Evolutionary conservation across 805 yeast genomes (phyloP).

Genomic region (Candida caryicola): DNA sequence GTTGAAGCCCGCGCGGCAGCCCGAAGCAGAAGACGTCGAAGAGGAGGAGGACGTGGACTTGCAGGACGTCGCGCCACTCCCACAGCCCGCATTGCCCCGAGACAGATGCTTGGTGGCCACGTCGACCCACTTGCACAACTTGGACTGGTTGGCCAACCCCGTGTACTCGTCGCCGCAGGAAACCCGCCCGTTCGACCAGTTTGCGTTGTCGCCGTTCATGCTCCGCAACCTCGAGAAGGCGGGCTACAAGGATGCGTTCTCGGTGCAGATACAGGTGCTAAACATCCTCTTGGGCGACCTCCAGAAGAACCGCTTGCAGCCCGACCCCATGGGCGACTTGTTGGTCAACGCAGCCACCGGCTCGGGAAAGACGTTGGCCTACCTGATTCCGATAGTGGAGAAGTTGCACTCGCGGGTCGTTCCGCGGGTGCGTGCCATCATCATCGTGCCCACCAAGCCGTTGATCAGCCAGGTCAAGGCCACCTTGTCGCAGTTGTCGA

Average conservation of each 20-base stretch:
- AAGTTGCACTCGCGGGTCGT: slow-evolving; percentile 59
- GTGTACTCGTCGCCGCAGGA: slow-evolving; percentile 48
- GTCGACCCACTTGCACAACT: slow-evolving; percentile 27
- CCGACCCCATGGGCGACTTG: slow-evolving; percentile 67
- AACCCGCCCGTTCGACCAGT: slow-evolving; percentile 47
- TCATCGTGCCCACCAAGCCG: slow-evolving; percentile 88
- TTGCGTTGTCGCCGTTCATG: slow-evolving; percentile 45
- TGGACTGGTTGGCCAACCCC: slow-evolving; percentile 71
- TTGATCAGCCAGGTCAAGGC: slow-evolving; percentile 76
- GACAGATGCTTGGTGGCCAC: slow-evolving; percentile 40
- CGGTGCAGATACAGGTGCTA: slow-evolving; percentile 71
- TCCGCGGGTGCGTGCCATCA: slow-evolving; percentile 69
- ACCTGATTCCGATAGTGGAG: slow-evolving; percentile 79
- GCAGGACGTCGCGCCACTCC: slow-evolving; percentile 63
- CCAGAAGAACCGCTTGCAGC: slow-evolving; percentile 36
- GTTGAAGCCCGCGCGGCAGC: slow-evolving; percentile 17
- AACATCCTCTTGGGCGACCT: slow-evolving; percentile 49
- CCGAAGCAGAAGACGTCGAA: slow-evolving; percentile 28
- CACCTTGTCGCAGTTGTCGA: slow-evolving; percentile 56
- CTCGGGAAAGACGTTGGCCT: slow-evolving; percentile 92
- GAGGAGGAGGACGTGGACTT: slow-evolving; percentile 17
- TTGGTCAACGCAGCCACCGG: slow-evolving; percentile 94
- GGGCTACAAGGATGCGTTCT: slow-evolving; percentile 60
- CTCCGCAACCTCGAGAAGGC: slow-evolving; percentile 44
- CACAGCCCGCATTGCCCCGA: slow-evolving; percentile 73